Evolutionary conservation across 2,329 filamentous ascomycete genomes (phyloP), one percentile per base, ranked within the genome.

Genomic region (Ophiostoma piceae): DNA sequence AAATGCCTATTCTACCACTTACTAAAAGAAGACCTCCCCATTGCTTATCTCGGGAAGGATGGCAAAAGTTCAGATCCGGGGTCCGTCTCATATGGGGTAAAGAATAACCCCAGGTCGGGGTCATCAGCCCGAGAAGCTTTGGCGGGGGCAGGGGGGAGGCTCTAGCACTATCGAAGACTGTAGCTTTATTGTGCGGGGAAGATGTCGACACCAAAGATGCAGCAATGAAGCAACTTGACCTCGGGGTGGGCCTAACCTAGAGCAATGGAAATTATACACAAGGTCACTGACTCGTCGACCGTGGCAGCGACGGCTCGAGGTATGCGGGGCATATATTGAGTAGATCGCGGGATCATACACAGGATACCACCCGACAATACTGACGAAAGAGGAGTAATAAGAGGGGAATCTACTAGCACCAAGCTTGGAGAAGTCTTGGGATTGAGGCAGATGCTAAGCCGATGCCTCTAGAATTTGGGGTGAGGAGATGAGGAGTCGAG

Each of bases 361-460:
- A 26, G 14, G 22, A 26, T 47, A n/a, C 16, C 43, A 16, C 5
- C 43, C 16, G 43, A 16, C 43, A 12, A 29, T 22, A 26, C 51
- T 57, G 22, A 7, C 9, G 57, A 62, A 32, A 32, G 57, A 62
- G 26, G 57, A 32, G 51, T 57, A 26, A 57, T n/a, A 26, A 62
- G 57, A 62, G 57, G 22, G 26, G 57, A 11, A 32, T 62, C 26
- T 16, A 62, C 22, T 11, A 22, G 22, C n/a, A 12, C 8, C n/a
- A 57, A 62, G 57, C 57, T 62, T 62, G 57, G 57, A 7, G 57
- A 62, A 32, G 26, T 32, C 57, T 32, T 62, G 57, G 26, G 32
- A 32, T 22, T 3, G 2, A 62, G 57, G 57, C 57, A 62, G 57
- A 62, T 62, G 57, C 51, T 7, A 5, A 8, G 26, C 12, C 11